Conservation (phyloP, 2,329 filamentous ascomycete genomes). For the Acrocalymma vagum region DNA sequence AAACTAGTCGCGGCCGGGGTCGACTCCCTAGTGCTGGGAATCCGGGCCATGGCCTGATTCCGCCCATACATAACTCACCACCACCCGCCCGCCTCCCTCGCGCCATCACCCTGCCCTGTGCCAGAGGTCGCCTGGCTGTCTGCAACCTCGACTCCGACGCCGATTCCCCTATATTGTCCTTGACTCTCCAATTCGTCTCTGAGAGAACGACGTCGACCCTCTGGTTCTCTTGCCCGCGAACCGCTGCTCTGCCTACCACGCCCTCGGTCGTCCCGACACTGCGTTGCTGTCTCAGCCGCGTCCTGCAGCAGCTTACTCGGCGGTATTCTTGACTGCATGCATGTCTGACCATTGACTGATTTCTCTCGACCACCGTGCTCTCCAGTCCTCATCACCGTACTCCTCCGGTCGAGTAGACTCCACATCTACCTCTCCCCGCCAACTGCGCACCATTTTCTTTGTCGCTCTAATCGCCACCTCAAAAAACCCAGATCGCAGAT, state of each 20-base stretch:
- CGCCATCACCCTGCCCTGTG: slow-evolving; percentile 13
- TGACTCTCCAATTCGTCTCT: background rate
- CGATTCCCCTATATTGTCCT: slow-evolving; percentile 3
- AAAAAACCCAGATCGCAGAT: too few relatives aligned
- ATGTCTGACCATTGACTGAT: slow-evolving; percentile 29
- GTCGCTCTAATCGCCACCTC: background rate
- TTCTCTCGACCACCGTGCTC: slow-evolving; percentile 13
- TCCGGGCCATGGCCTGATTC: slow-evolving; percentile 25
- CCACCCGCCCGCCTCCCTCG: slow-evolving; percentile 18
- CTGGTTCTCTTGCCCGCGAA: slow-evolving; percentile 1
- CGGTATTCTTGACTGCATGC: slow-evolving; percentile 31
- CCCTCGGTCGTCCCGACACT: slow-evolving; percentile 33
- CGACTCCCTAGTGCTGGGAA: slow-evolving; percentile 37
- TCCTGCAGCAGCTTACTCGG: slow-evolving; percentile 33
- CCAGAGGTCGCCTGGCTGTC: slow-evolving; percentile 14
- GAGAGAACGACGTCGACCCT: background rate
- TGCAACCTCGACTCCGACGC: slow-evolving; percentile 9
- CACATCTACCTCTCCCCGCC: slow-evolving; percentile 7
- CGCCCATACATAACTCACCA: slow-evolving; percentile 32
- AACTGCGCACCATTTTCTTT: too few relatives aligned
- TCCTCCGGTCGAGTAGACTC: slow-evolving; percentile 4
- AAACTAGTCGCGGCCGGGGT: too few relatives aligned
- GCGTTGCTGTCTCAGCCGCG: slow-evolving; percentile 36
- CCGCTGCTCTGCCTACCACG: slow-evolving; percentile 20
- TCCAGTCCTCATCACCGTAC: slow-evolving; percentile 5